Evolutionary conservation across 177 flowering plant genomes (phyloP).

Genomic region (Vitis hybrid): DNA sequence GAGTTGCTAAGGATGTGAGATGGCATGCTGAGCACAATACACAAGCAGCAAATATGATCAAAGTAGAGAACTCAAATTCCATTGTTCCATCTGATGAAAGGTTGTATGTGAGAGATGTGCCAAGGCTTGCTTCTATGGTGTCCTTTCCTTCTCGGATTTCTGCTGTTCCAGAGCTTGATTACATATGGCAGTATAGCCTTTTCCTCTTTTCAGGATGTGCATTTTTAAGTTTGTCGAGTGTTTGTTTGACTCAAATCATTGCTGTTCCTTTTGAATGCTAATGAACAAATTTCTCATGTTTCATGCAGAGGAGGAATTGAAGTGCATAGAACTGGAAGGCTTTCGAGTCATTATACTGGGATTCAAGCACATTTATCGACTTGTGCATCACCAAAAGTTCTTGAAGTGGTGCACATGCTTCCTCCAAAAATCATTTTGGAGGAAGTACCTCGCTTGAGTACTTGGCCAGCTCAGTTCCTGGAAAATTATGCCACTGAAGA

Average conservation of each 20-base stretch:
- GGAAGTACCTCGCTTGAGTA: constrained; percentile 20
- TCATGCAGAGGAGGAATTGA: constrained; percentile 24
- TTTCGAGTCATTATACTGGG: background rate
- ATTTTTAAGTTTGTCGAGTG: background rate
- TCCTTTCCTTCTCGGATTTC: background rate
- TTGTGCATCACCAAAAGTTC: constrained; percentile 21
- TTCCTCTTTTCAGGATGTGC: background rate
- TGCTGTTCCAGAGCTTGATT: constrained; percentile 13
- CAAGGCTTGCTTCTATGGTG: background rate
- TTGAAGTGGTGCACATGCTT: constrained; percentile 14
- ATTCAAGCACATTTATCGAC: constrained; percentile 25
- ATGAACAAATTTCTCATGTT: background rate
- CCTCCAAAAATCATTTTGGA: constrained; percentile 16
- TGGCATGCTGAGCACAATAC: constrained; percentile 1
- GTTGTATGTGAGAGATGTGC: background rate
- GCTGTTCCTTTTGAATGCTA: background rate
- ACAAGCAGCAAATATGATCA: background rate
- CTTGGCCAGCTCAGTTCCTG: constrained; percentile 22
- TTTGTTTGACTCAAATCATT: background rate
- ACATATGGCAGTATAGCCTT: constrained; percentile 15
- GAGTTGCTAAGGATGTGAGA: background rate
- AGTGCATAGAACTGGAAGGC: background rate
- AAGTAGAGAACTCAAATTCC: background rate
- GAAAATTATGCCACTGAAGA: constrained; percentile 12
- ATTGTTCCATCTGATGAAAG: background rate